Evolutionary conservation across 164 flowering plant species (phyloP).

Genomic region (Macadamia integrifolia): DNA sequence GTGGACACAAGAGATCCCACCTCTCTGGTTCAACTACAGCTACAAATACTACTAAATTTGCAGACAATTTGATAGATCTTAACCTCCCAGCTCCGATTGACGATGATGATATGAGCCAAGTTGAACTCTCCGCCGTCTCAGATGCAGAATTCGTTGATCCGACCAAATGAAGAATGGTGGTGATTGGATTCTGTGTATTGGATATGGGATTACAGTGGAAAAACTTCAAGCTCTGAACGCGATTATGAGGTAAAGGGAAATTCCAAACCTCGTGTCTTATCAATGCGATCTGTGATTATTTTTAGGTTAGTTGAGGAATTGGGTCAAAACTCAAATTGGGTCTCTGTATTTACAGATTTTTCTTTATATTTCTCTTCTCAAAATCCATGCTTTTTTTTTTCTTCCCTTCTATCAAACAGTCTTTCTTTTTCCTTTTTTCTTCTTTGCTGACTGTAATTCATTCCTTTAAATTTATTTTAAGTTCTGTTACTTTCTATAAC

Average conservation of each 20-base stretch:
- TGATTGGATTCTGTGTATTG: constrained; percentile 1
- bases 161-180: constrained; percentile 6
- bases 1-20: constrained; percentile 91
- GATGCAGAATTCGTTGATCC: constrained; percentile 33
- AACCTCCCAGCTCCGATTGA: constrained; percentile 78
- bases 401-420: not conserved
- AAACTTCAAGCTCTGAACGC: not conserved
- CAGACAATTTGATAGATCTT: constrained; percentile 57
- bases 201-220: not conserved
- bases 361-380: not conserved
- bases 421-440: constrained; percentile 5
- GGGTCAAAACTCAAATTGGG: constrained; percentile 2
- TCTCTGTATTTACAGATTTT: constrained; percentile 16
- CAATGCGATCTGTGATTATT: not conserved
- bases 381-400: not conserved
- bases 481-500: constrained; percentile 17
- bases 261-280: not conserved
- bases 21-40: constrained; percentile 16
- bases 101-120: constrained; percentile 50
- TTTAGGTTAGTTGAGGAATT: constrained; percentile 11
- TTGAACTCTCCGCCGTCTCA: constrained; percentile 50
- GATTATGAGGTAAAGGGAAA: constrained; percentile 13
- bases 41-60: constrained; percentile 19
- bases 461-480: constrained; percentile 7
- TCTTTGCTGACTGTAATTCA: constrained; percentile 19